Base-by-base conservation (phyloP, 1,284 basidiomycete species). In the Ustilago sp. region DNA sequence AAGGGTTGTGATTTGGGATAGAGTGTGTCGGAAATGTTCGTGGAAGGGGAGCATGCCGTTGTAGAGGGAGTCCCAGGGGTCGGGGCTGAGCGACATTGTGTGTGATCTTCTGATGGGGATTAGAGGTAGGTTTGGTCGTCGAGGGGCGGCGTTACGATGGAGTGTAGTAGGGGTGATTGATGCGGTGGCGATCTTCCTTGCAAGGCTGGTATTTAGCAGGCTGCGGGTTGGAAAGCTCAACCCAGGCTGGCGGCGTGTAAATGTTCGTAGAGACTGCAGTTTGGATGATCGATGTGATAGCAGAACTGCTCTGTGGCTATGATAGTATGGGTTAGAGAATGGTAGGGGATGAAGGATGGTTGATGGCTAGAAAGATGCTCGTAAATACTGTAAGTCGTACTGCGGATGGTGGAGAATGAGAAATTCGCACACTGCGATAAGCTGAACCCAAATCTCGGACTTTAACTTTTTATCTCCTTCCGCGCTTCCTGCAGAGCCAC, bases 21-120 rank as follows among this genome's bases (percentile, higher is more conserved):
- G 56, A 32, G 59, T 43, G 38, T 51, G 62, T 1, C 80, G 71
- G 50, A 82, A 82, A 28, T 74, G 57, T 48, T 74, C 59, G 72
- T 82, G 80, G 58, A 79, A 82, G 7, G 72, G 76, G 28, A 79
- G 53, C 80, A 82, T 82, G 28, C 73, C 65, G 32, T 72, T 57
- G 58, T 74, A 75, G 23, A 80, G 68, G 41, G 74, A 72, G 48
- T 67, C 64, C 64, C 68, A 77, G 12, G 74, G 74, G 59, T 80
- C 73, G 43, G 53, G n/a, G 11, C 43, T 45, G 43, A 45, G 43
- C 11, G 19, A 45, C 43, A 45, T 45, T 45, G 43, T 48, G 48
- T 50, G 31, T 34, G 28, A 50, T 2, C 8, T 12, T 12, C 58
- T 59, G 68, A 74, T 68, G 5, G 28, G 64, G 39, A 34, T 45